A percentile compares a stretch with the other conserved stretches of the same genome.
These are phyloP conservation scores for Astragalus glycyphyllos DNA, from an alignment of 306 rosid genomes.

Conservation along the genomic window DNA sequence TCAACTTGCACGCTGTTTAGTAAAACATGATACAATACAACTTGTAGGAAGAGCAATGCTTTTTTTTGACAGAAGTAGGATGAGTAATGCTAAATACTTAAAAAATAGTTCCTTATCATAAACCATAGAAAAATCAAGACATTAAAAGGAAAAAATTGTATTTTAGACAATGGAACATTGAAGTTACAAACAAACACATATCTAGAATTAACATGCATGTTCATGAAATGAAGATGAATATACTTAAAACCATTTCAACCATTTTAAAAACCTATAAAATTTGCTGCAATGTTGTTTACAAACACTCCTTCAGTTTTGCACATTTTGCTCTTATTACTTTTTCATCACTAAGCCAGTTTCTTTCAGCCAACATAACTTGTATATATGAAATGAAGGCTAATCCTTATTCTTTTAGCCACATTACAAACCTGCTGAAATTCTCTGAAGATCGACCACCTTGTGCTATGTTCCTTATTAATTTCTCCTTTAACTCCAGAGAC, in stretches of 20 bases:
- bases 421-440: slow-evolving; percentile 42
- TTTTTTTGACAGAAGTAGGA: no score
- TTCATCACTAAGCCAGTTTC: slow-evolving; percentile 29
- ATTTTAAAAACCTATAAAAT: neutral
- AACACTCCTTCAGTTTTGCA: neutral
- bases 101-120: no score
- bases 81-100: neutral
- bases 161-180: neutral
- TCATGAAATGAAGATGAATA: neutral
- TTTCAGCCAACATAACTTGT: neutral
- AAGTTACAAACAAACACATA: neutral
- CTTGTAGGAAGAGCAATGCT: neutral
- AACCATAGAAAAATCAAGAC: no score
- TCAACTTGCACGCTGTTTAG: neutral
- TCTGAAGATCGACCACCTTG: slow-evolving; percentile 43
- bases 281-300: no score
- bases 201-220: neutral
- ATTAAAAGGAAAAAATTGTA: no score
- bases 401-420: slow-evolving; percentile 47
- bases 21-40: neutral
- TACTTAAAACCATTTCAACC: neutral
- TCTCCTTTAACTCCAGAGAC: slow-evolving; percentile 31
- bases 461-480: neutral
- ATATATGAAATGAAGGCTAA: slow-evolving; percentile 27
- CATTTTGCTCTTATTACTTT: slow-evolving; percentile 36